Percentiles rank a stretch among this genome's conserved stretches.
These are phyloP conservation scores for Ophiocordyceps camponoti-floridani DNA, from an alignment of 2,329 filamentous ascomycete species.

Conservation along the genomic window DNA sequence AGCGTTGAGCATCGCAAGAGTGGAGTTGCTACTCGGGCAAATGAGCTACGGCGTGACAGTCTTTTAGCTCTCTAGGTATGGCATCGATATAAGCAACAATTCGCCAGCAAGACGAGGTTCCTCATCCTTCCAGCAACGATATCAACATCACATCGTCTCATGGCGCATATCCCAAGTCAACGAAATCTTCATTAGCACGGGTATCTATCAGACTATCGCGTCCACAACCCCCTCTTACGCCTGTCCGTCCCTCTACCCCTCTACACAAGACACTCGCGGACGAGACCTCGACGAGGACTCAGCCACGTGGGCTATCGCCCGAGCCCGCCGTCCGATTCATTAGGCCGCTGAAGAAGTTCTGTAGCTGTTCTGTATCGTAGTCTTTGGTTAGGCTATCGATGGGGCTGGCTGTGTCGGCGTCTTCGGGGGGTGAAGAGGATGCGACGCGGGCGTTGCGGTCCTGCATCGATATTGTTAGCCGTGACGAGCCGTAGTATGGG, in stretches of 20 bases:
- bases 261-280: too few relatives aligned
- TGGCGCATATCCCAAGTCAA: neutral
- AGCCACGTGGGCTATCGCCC: slow-evolving; percentile 7
- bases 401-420: slow-evolving; percentile 18
- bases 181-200: slow-evolving; percentile 10
- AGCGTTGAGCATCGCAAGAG: too few relatives aligned
- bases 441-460: slow-evolving; percentile 37
- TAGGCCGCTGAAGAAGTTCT: slow-evolving; percentile 40
- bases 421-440: slow-evolving; percentile 22
- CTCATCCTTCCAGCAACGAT: too few relatives aligned
- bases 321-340: slow-evolving; percentile 32
- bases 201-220: slow-evolving; percentile 22
- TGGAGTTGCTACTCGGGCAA: too few relatives aligned
- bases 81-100: too few relatives aligned
- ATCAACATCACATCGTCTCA: neutral
- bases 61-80: too few relatives aligned
- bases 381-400: slow-evolving; percentile 24
- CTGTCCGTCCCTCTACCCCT: too few relatives aligned
- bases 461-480: slow-evolving; percentile 12
- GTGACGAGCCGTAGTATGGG: neutral
- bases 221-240: too few relatives aligned
- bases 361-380: slow-evolving; percentile 34
- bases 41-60: too few relatives aligned
- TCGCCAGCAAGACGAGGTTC: too few relatives aligned
- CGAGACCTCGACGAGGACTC: neutral